Base-by-base conservation (phyloP, 805 yeast genomes). In the Allodekkera sacchari region DNA sequence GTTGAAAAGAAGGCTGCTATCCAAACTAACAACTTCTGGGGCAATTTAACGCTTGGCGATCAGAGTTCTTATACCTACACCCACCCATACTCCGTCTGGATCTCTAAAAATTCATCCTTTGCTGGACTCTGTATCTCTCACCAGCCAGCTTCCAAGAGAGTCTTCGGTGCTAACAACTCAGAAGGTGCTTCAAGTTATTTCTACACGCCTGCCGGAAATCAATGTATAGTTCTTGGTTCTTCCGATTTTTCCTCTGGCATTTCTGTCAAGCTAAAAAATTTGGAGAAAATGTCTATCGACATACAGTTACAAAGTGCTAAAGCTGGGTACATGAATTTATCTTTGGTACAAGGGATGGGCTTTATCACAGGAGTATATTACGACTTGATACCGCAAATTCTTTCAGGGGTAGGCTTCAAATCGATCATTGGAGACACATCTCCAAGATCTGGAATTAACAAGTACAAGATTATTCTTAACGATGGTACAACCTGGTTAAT, bases 1-100 rank as follows among this genome's bases (percentile, higher is more conserved):
- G 75, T 70, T 22, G 53, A 59, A 24, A 62, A 64, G 37, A 48
- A 55, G 31, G 68, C 55, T 21, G 69, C 77, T 2, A 64, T 69
- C 37, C 75, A 77, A 47, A 84, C 94, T 16, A 83, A 83, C 62
- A 83, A 81, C 56, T 83, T 83, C 54, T 81, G 71, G 55, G 70
- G 74, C 22, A 83, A 83, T 51, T 48, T 81, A 46, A 56, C 77
- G 41, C 58, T 80, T 15, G 78, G 62, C 15, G 55, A 54, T 30
- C 84, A 76, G 53, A 57, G 63, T 16, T 60, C 64, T 31, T 67
- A 74, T 30, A 69, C 68, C 4, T 81, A 69, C 59, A 65, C 80
- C 7, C 76, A 73, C 44, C 94, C 94, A 14, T 83, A 79, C 48
- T 64, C 71, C 3, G 50, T 77, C 30, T 77, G 71, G 66, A 64